Conservation (phyloP, 805 yeast genomes). For the Yarrowia deformans region DNA sequence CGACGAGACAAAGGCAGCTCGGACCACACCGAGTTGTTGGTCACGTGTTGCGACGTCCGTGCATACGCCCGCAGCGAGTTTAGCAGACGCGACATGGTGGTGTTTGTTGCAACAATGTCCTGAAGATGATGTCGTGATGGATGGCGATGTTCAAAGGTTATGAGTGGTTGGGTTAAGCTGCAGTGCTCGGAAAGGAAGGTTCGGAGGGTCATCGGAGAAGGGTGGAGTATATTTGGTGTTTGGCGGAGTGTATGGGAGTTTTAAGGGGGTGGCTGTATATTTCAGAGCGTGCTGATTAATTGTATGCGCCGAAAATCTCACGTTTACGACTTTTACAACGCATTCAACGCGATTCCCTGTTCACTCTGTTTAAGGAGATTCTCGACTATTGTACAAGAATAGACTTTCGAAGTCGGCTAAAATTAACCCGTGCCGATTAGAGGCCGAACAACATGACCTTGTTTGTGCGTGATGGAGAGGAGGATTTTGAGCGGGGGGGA, state of each 20-base stretch:
- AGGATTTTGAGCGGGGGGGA: not conserved
- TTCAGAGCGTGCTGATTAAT: no score
- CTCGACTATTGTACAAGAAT: not conserved
- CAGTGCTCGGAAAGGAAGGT: not conserved
- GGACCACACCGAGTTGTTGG: conserved; percentile 55
- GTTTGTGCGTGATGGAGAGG: not conserved
- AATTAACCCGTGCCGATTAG: conserved; percentile 7
- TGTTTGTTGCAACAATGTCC: not conserved
- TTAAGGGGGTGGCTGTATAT: no score
- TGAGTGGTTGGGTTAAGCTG: conserved; percentile 20
- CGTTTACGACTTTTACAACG: not conserved
- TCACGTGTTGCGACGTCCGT: conserved; percentile 40
- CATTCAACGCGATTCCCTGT: not conserved
- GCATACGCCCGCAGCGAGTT: conserved; percentile 38
- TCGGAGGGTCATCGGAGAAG: not conserved
- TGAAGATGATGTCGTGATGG: conserved; percentile 17
- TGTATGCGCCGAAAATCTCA: no score
- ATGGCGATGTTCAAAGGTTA: conserved; percentile 23
- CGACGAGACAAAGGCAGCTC: conserved; percentile 69
- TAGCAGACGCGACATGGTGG: conserved; percentile 31
- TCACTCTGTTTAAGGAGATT: not conserved
- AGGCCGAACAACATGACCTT: not conserved
- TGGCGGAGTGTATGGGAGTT: no score
- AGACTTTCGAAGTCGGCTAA: conserved; percentile 2
- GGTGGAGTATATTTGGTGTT: no score